phyloP scores from a whole-genome alignment of 2,329 filamentous ascomycete genomes.

The Trichoderma atrobrunneum region DNA sequence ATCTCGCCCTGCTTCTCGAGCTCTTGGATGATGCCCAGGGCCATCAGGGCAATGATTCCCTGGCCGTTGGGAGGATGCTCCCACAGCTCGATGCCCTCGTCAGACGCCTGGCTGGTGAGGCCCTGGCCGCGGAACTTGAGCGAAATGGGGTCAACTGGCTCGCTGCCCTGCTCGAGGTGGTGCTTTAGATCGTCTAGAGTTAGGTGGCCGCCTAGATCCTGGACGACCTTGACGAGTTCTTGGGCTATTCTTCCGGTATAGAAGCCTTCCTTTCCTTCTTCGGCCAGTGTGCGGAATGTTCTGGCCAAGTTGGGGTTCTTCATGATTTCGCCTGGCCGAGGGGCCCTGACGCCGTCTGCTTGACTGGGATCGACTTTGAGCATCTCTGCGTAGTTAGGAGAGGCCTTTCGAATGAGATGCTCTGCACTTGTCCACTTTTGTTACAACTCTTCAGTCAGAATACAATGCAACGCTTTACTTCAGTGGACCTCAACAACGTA shows the following conservation, averaged over 20 bases:
- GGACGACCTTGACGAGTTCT: conserved; percentile 73
- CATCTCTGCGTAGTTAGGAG: conserved; percentile 84
- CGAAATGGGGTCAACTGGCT: conserved; percentile 82
- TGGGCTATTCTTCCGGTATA: conserved; percentile 83
- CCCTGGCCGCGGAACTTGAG: conserved; percentile 71
- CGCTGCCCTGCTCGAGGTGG: conserved; percentile 66
- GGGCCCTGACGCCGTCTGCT: conserved; percentile 68
- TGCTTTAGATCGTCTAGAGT: conserved; percentile 76
- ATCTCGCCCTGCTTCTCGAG: conserved; percentile 75
- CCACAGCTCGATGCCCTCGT: conserved; percentile 75
- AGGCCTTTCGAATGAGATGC: conserved; percentile 62
- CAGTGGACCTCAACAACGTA: conserved; percentile 41
- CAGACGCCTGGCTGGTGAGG: conserved; percentile 25
- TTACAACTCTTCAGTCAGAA: background rate
- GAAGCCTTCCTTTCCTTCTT: conserved; percentile 84
- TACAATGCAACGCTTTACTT: fast-evolving
- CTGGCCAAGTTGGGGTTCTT: conserved; percentile 76
- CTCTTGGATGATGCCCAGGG: conserved; percentile 85
- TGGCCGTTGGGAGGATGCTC: conserved; percentile 97
- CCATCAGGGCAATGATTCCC: conserved; percentile 92
- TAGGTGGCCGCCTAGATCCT: conserved; percentile 72
- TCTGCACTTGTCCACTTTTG: conserved; percentile 70
- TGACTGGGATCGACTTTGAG: conserved; percentile 72
- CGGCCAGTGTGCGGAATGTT: conserved; percentile 76
- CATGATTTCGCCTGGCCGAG: conserved; percentile 80